phyloP scores from a whole-genome alignment of 192 early-diverging fungal species.

The Chytriomyces sp. region DNA sequence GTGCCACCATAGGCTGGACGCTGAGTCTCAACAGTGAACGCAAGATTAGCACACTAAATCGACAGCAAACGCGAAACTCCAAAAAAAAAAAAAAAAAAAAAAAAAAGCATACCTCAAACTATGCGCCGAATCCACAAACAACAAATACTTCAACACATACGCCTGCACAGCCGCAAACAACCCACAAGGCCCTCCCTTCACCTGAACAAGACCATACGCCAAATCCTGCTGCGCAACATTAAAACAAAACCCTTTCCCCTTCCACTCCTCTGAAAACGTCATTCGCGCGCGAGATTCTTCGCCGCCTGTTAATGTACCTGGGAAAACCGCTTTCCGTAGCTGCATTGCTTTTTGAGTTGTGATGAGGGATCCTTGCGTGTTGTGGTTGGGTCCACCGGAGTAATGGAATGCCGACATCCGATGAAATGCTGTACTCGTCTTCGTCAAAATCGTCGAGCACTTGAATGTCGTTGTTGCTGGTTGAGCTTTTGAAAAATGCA shows the following conservation, averaged over 20 bases:
- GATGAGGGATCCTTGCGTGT: constrained; percentile 5
- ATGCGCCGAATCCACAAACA: constrained; percentile 33
- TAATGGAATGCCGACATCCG: constrained; percentile 1
- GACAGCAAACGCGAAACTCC: not conserved
- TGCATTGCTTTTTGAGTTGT: constrained; percentile 24
- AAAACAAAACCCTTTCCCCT: constrained; percentile 54
- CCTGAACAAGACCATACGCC: constrained; percentile 57
- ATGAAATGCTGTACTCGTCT: constrained; percentile 28
- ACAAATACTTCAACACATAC: constrained; percentile 48
- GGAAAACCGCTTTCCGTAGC: constrained; percentile 31
- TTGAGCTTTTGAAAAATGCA: not conserved
- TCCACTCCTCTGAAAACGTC: constrained; percentile 48
- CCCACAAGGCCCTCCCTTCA: constrained; percentile 63
- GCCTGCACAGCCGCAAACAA: constrained; percentile 58
- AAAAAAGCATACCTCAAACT: constrained; percentile 30
- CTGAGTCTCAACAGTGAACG: too few species aligned
- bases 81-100: too few species aligned
- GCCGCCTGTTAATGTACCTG: constrained; percentile 3
- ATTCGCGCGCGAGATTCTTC: constrained; percentile 22
- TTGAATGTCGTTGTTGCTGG: constrained; percentile 22
- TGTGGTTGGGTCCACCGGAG: not conserved
- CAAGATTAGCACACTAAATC: not conserved
- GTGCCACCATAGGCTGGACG: too few species aligned
- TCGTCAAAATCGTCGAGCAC: constrained; percentile 41
- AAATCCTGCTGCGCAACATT: constrained; percentile 15